Evolutionary conservation across 2,329 filamentous ascomycete genomes (phyloP).

Genomic region (Fusarium sp.): DNA sequence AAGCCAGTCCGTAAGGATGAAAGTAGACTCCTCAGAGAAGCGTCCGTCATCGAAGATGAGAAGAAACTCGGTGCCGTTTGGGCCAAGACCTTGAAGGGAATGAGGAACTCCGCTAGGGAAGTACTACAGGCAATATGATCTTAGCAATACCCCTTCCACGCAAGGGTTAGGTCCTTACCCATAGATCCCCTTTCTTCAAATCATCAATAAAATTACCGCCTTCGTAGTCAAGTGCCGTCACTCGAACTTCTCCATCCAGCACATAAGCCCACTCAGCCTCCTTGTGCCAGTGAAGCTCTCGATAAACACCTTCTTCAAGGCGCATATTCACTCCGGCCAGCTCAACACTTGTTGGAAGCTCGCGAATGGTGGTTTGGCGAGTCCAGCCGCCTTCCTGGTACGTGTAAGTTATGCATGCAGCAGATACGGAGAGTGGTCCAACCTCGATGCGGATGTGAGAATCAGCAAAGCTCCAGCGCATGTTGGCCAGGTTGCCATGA

Average conservation of each 20-base stretch:
- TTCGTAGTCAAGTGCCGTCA: conserved; percentile 78
- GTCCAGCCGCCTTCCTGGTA: conserved; percentile 78
- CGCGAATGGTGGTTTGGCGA: conserved; percentile 73
- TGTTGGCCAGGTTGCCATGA: conserved; percentile 73
- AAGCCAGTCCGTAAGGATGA: conserved; percentile 77
- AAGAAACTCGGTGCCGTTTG: conserved; percentile 65
- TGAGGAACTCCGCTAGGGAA: conserved; percentile 82
- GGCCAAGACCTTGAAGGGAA: conserved; percentile 75
- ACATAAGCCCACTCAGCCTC: conserved; percentile 83
- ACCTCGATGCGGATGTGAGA: conserved; percentile 72
- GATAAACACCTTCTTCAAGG: conserved; percentile 75
- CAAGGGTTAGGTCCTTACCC: conserved; percentile 23
- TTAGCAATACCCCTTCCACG: neutral
- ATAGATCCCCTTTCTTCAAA: conserved; percentile 77
- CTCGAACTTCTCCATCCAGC: conserved; percentile 73
- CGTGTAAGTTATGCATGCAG: conserved; percentile 3
- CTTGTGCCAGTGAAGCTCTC: conserved; percentile 84
- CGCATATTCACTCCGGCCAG: conserved; percentile 83
- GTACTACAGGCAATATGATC: conserved; percentile 53
- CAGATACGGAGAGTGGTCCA: conserved; percentile 21
- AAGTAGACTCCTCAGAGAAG: conserved; percentile 72
- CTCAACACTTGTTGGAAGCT: conserved; percentile 72
- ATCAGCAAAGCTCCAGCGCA: conserved; percentile 76
- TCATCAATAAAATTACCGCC: conserved; percentile 82
- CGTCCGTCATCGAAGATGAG: conserved; percentile 60